phyloP scores from a whole-genome alignment of 73 alveolate genomes.

The Urostyla sp. region DNA sequence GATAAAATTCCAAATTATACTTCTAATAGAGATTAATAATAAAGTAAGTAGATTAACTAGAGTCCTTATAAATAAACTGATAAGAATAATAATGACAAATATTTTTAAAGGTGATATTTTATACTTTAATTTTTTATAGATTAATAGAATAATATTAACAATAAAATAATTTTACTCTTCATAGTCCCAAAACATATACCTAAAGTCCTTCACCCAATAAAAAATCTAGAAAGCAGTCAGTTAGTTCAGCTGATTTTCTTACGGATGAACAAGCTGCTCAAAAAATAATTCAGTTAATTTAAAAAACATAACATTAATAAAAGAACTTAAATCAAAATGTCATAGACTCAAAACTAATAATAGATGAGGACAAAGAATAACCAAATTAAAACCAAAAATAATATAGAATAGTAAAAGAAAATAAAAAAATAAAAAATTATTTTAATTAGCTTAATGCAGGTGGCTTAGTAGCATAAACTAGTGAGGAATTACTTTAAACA shows the following conservation, averaged over 20 bases:
- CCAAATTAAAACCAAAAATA: conserved; percentile 8
- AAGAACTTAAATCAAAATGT: conserved; percentile 7
- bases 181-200: background rate
- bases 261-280: background rate
- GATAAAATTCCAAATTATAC: background rate
- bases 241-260: background rate
- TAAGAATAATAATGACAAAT: too few species aligned
- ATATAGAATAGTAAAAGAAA: conserved; percentile 10
- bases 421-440: conserved; percentile 4
- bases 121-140: too few species aligned
- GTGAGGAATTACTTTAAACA: conserved; percentile 19
- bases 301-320: background rate
- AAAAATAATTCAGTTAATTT: background rate
- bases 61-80: background rate
- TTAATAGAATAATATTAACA: too few species aligned
- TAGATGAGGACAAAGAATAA: background rate
- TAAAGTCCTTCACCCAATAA: background rate
- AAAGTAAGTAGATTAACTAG: background rate
- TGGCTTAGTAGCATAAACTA: background rate
- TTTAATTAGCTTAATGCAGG: background rate
- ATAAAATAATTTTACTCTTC: too few species aligned
- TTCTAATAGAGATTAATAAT: background rate
- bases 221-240: background rate
- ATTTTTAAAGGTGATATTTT: too few species aligned
- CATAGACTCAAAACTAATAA: background rate